Base-by-base conservation (phyloP, 2,329 filamentous ascomycete genomes). In the Xylariaceae sp. region DNA sequence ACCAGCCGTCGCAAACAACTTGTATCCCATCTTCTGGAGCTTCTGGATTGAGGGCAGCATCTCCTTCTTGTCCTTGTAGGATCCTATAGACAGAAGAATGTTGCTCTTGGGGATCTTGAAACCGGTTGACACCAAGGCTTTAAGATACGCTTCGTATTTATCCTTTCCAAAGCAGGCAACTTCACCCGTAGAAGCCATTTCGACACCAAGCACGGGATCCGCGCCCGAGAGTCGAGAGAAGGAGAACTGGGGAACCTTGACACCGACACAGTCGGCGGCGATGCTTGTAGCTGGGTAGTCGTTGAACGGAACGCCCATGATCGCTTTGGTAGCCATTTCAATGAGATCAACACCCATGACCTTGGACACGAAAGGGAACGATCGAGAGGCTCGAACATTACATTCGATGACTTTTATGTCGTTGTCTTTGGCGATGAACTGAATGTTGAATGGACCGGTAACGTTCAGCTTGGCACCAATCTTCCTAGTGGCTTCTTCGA, bases 321-420 rank as follows among this genome's bases (percentile, higher is more conserved):
- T 97, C 14, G 93, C 93, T 77, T 95, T 96, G 62, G 94, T 97
- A 28, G 94, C 94, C 90, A 99, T 91, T 77, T 97, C 93, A 60
- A 99, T 97, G 57, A 99, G 80, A 68, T 99, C 93, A 47, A 97
- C 89, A 47, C 92, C 92, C 90, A 96, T 97, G 61, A 96, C 90
- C 79, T 99, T 99, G 59, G 92, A 97, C 14, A 97, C 92, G 68
- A 99, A 99, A 56, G 94, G 94, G 80, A 97, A 97, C 1, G 93
- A 97, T 60, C 94, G 84, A 42, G 94, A 97, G 14, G 94, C 94
- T 58, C 94, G 87, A 55, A 97, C 94, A 66, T 99, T 99, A 75
- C 94, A 97, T 75, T 99, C 94, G 59, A 99, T 99, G 60, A 99
- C 94, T 79, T 97, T 97, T 79, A 99, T 97, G 61, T 97, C 93